Base-by-base conservation (phyloP, 176 grass and related monocot genomes). In the Aegilops bicornis region DNA sequence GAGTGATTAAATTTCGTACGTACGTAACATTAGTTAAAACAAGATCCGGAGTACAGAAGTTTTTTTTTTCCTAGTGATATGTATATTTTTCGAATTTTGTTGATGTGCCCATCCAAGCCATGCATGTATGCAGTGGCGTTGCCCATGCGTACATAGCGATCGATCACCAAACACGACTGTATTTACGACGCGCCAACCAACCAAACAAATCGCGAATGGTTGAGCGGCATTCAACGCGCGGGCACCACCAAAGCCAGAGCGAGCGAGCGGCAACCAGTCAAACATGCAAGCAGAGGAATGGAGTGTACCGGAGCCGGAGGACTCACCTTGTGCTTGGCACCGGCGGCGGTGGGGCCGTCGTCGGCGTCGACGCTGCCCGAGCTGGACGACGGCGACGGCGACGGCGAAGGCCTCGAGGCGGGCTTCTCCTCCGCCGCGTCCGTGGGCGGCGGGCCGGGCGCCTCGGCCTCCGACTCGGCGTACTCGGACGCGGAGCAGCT, bases 401-500 rank as follows among this genome's bases (percentile, higher is more conserved):
- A 25, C 9, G 71, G 1, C 20, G 81, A 31, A 11, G 40, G 20
- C 35, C 70, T 81, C 10, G 84, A 25, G 12, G 48, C 71, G 14
- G 40, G 5, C 29, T 29, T 36, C 7, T 62, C 48, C 35, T 50
- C 37, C 63, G 19, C 12, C 5, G 6, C 64, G 11, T 89, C 58
- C n/a, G 3, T 3, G 0, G 10, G 43, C 14, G 2, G 73, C 5
- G 29, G 13, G 42, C 16, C 61, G 15, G 15, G 23, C 1, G 64
- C 19, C 30, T 66, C 79, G 3, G 6, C n/a, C 11, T 39, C 74
- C 4, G 65, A 80, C 68, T 59, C 76, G 12, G 5, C n/a, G 76
- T 22, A 30, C 22, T 85, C 83, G 17, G 87, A 77, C 16, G 84
- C 54, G 77, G 90, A 92, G 86, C 89, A 94, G 88, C 90, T 96